Evolutionary conservation across 805 yeast species (phyloP), one percentile per base, ranked within the genome.

Genomic region (Kodamaea restingae): DNA sequence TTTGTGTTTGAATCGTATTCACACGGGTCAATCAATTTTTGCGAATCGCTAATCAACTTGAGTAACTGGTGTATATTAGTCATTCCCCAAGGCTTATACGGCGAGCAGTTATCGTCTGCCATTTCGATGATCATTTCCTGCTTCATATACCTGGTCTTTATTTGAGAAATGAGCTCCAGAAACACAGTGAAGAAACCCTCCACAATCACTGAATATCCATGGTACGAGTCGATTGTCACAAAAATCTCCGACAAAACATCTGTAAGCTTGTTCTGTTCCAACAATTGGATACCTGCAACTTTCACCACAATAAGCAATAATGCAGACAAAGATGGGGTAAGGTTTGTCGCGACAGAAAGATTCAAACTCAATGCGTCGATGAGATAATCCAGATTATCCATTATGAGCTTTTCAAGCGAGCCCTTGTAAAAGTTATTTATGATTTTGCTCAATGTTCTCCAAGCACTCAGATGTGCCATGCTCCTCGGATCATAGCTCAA

Each of bases 231-330:
- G 36, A 91, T 67, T 25, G 90, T 63, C 14, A 81, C 76, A 56
- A 91, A 88, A 45, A 88, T 72, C 3, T 88, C 78, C 35, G 79
- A 75, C 14, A 91, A 65, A 1, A 91, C 70, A 56, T 91, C 98
- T 36, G 70, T 76, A 38, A 91, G 68, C 43, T 79, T 86, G 42
- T 66, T 65, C 7, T 55, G 46, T 22, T 72, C 69, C 10, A 88
- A 63, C 17, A 88, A 65, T 21, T 74, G 66, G 7, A 73, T 64
- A 0, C 96, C 96, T 0, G 90, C 81, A 18, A 88, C 67, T 47
- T 73, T 76, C 20, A 87, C 70, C 33, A 91, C 61, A 3, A 87
- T 81, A 33, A 83, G 70, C 28, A 91, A 63, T 3, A 90, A 79
- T 0, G 80, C 78, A 1, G 85, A 73, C 3, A 88, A 73, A 7